Base-by-base conservation (phyloP, 768 basidiomycete genomes). In the Leucocoprinus sp. region DNA sequence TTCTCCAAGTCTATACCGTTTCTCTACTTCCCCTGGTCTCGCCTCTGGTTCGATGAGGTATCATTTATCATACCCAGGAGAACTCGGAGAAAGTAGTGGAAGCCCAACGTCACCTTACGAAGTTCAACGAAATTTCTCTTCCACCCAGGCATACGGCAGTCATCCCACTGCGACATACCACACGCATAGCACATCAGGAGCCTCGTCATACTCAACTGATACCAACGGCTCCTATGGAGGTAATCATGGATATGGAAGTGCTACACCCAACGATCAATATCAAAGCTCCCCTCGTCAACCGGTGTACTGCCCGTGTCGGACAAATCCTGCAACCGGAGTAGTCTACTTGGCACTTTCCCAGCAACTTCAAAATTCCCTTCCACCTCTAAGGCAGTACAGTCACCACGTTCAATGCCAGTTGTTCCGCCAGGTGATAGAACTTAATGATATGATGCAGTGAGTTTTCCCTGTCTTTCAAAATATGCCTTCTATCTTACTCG, bases 371-470 rank as follows among this genome's bases (percentile, higher is more conserved):
- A 71, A 55, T 42, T 75, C 82, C 0, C 55, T 81, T 8, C 66
- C 60, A 31, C 66, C 80, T 8, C 64, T 84, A 29, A 70, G 82
- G 42, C 80, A 82, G 56, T 82, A 76, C 53, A 69, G 70, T 26
- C 74, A 78, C 46, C 82, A 81, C 53, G 61, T 77, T 4, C 64
- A 62, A 28, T 85, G 84, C 52, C 57, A 70, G 28, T 57, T 84
- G 5, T 78, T 71, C 54, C 68, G 77, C 41, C 73, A 76, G 45
- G 77, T 83, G 49, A 61, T 70, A 37, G 80, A 84, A 51, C 67
- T 87, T 26, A 69, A 71, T 57, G 73, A 70, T 56, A 61, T 82
- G 24, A 69, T 86, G 64, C 80, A 80, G 84, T 86, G 63, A 59
- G 82, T 76, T 48, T 54, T 48, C 19, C 51, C 47, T 48, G 54